Base-by-base conservation (phyloP, 352 stramenopile species). In the Pythium rhizo-oryzae region DNA sequence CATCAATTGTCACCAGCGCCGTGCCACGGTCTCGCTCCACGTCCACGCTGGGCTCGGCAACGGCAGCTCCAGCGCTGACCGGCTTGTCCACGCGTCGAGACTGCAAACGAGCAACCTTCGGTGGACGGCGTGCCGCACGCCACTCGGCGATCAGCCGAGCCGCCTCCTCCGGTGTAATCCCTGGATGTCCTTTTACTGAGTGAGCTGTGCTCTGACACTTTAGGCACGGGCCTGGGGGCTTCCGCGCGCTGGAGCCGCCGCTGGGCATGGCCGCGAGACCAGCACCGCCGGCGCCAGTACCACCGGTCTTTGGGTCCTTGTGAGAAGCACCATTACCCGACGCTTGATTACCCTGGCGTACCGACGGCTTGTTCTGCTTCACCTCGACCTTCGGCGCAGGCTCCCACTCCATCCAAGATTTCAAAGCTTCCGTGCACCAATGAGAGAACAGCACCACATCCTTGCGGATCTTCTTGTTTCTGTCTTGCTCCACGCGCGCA, bases 391-490 rank as follows among this genome's bases (percentile, higher is more conserved):
- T 28, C 4, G 24, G 6, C 30, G 52, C 49, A 9, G 53, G 53
- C 15, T 65, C 59, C 59, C 59, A 65, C 2, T 28, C 28, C 8
- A 65, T 57, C 28, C n/a, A 64, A 6, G 7, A 28, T 8, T 35
- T 33, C 4, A 65, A 8, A 15, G 28, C 30, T 21, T 28, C n/a
- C 7, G 16, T 46, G 0, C 41, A 6, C 59, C 59, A 65, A 8
- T 51, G 23, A 4, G 23, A 23, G 15, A 58, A 58, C 16, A 41
- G n/a, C 0, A 51, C 18, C 15, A 35, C 18, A 51, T 65, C 7
- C 7, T 58, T 65, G 4, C n/a, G 25, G 21, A 51, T 56, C 43
- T 53, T 28, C 57, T 56, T 64, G 24, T 64, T 55, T 2, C 25
- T 0, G 4, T 65, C 59, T 39, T 57, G 49, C 0, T n/a, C 35